Evolutionary conservation across 305 asterid species (phyloP).

Genomic region (Ajuga reptans): DNA sequence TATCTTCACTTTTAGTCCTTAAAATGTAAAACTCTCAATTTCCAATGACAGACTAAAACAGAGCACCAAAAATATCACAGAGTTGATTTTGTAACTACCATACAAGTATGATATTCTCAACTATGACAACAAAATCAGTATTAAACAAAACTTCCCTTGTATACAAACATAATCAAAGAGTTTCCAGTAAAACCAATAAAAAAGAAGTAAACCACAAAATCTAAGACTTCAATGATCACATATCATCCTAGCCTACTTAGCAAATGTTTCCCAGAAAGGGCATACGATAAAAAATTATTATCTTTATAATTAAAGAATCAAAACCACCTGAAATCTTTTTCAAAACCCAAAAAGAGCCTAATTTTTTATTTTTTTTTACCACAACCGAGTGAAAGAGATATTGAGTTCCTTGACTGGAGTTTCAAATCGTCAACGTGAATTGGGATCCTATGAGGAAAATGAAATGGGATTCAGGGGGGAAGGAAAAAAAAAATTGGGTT

Average conservation of each 20-base stretch:
- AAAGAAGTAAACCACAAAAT: conserved; percentile 3
- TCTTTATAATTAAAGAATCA: not conserved
- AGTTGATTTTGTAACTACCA: conserved; percentile 45
- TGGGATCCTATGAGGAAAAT: conserved; percentile 10
- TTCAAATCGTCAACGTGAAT: conserved; percentile 11
- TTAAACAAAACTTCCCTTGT: conserved; percentile 5
- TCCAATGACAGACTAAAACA: conserved; percentile 67
- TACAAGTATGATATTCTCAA: conserved; percentile 17
- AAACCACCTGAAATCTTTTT: conserved; percentile 26
- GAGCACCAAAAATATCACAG: conserved; percentile 82
- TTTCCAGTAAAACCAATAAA: conserved; percentile 2
- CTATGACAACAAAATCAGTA: conserved; percentile 26
- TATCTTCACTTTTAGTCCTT: not conserved
- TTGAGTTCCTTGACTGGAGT: conserved; percentile 28
- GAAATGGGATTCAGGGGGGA: not conserved
- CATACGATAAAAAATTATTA: not conserved
- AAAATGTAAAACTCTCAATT: conserved; percentile 62
- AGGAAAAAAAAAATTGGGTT: not conserved
- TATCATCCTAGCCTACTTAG: conserved; percentile 1
- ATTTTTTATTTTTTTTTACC: not conserved
- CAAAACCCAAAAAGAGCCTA: conserved; percentile 32
- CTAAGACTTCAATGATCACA: conserved; percentile 16
- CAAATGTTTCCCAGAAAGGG: not conserved
- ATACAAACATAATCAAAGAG: conserved; percentile 35
- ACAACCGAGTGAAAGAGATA: conserved; percentile 29